Conservation (phyloP, 2,329 filamentous ascomycete genomes). For the Tolypocladium tundrense region DNA sequence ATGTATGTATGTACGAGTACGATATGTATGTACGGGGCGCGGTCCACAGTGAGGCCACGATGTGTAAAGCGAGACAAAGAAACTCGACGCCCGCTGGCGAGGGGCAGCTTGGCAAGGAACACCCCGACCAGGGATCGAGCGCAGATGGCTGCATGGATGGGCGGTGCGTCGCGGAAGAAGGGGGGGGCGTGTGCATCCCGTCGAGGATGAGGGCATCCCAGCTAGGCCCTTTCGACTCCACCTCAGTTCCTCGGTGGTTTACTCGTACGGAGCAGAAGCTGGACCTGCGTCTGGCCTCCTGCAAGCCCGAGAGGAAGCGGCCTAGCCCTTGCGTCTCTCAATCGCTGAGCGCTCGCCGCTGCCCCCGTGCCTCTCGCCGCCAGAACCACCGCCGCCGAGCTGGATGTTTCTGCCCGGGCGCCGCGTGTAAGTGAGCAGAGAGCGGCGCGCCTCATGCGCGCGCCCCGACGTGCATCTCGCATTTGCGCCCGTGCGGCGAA, state of each 20-base stretch:
- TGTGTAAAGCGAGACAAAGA: neutral
- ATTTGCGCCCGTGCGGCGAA: neutral
- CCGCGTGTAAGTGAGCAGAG: neutral
- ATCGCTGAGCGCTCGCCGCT: neutral
- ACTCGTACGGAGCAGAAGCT: neutral
- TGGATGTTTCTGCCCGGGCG: too few species aligned
- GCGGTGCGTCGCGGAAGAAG: neutral
- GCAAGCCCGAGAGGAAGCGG: neutral
- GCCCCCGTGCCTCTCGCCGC: neutral
- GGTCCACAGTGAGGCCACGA: neutral
- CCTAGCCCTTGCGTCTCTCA: neutral
- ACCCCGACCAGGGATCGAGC: neutral
- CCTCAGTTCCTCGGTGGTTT: neutral
- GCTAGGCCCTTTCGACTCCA: neutral
- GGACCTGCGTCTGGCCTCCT: slow-evolving; percentile 1
- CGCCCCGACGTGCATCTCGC: neutral
- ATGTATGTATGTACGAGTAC: too few species aligned
- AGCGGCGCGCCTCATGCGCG: neutral
- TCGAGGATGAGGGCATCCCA: neutral
- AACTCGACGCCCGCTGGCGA: neutral
- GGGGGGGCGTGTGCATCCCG: neutral
- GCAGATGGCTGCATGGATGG: neutral
- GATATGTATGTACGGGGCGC: neutral
- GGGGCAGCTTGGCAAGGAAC: neutral
- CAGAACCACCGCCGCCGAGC: neutral